Conservation (phyloP, 2,329 filamentous ascomycete genomes). For the Neonectria coccinea region DNA sequence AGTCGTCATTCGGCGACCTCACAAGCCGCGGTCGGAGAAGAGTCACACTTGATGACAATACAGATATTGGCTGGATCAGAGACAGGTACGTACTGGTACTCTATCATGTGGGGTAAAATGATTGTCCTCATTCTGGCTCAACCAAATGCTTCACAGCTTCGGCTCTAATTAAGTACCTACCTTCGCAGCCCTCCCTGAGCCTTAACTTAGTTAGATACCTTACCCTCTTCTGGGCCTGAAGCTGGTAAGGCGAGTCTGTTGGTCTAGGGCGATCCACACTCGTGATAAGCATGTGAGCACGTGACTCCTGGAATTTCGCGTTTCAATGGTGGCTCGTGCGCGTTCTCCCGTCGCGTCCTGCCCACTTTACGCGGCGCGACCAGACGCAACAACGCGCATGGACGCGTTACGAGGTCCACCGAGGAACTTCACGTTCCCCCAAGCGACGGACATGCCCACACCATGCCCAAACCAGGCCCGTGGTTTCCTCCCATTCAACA, state of each 20-base stretch:
- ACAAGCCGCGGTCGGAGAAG: constrained; percentile 8
- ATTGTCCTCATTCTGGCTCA: neutral
- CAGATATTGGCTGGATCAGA: neutral
- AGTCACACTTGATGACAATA: neutral
- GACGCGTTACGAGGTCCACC: constrained; percentile 27
- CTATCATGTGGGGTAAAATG: neutral
- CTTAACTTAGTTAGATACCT: no score
- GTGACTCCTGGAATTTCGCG: neutral
- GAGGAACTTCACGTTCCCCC: constrained; percentile 22
- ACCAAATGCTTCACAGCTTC: constrained; percentile 2
- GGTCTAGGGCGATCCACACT: neutral
- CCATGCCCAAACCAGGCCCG: constrained; percentile 16
- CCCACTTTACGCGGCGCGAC: constrained; percentile 26
- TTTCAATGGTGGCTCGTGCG: constrained; percentile 9
- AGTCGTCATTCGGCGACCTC: neutral
- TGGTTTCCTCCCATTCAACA: constrained; percentile 18
- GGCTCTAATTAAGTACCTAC: no score
- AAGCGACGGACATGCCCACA: constrained; percentile 24
- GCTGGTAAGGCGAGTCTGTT: neutral
- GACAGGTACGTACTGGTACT: neutral
- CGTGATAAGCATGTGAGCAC: neutral
- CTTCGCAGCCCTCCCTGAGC: no score
- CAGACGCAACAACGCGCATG: constrained; percentile 16
- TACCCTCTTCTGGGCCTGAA: no score
- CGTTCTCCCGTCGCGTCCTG: neutral